Evolutionary conservation across 2,329 filamentous ascomycete species (phyloP), one percentile per base, ranked within the genome.

Genomic region (Venturia asperata): DNA sequence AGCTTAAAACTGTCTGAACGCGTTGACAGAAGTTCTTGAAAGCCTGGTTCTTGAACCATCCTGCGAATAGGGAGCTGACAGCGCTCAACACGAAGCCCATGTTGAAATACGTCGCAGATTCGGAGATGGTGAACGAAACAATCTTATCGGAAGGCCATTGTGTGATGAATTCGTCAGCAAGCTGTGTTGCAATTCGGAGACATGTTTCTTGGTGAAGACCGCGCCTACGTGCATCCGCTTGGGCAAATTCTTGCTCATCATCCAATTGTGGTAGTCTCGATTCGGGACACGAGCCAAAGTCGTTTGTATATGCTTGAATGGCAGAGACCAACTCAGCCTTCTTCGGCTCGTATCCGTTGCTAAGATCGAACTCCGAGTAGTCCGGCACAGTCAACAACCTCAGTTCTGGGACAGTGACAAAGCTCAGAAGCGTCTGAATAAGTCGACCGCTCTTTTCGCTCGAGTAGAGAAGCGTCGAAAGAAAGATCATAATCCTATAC

Each of bases 31-130:
- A 58, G 2, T 58, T 17, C 11, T 58, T 5, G 30, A 58, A 58
- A 1, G 52, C 52, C 17, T 58, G 37, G 7, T 58, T 58, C 15
- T 24, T 10, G 30, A 37, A n/a, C 30, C 52, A 58, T 19, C 52
- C 21, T 7, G 52, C 30, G 21, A 58, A 58, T n/a, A 34, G 17
- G 30, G 21, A 5, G 30, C 19, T 19, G 15, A 37, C 17, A 58
- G 27, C 17, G 30, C 13, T 58, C 21, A 24, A 19, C 17, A 58
- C 27, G 19, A 24, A 27, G 10, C 27, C 30, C 6, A 58, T 24
- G 10, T 58, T 24, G 52, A 58, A 58, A 58, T 58, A 58, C 30
- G 52, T 58, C 4, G 15, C 30, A 24, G 27, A 58, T n/a, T 58
- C 21, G 5, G 27, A 9, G 5, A 5, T n/a, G 27, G 52, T 58